These are phyloP conservation scores for Microdochium nivale DNA, from an alignment of 2,329 filamentous ascomycete species.

Conservation along the genomic window DNA sequence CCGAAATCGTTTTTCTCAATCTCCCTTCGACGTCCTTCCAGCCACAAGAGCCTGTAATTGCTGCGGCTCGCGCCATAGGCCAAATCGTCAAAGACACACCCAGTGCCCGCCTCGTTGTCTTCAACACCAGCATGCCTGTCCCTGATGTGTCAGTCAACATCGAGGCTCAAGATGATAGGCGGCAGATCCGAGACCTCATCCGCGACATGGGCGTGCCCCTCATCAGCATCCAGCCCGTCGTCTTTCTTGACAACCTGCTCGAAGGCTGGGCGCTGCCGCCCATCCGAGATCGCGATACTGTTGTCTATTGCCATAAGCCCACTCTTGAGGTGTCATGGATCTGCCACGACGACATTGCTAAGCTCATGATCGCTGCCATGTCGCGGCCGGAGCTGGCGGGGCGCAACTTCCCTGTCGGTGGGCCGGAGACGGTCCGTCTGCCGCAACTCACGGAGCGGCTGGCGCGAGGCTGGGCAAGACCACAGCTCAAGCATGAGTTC, in stretches of 20 bases:
- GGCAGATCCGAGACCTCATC: slow-evolving; percentile 20
- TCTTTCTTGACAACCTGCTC: slow-evolving; percentile 27
- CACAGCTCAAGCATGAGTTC: slow-evolving; percentile 18
- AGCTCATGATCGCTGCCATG: slow-evolving; percentile 26
- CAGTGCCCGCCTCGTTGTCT: slow-evolving; percentile 22
- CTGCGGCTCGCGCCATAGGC: slow-evolving; percentile 50
- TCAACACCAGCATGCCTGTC: slow-evolving; percentile 18
- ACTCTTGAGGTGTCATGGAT: slow-evolving; percentile 27
- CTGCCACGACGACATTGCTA: slow-evolving; percentile 27
- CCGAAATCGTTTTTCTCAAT: slow-evolving; percentile 15
- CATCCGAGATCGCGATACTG: slow-evolving; percentile 20
- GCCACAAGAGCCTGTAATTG: slow-evolving; percentile 32
- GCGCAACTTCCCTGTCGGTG: slow-evolving; percentile 23
- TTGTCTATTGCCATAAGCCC: slow-evolving; percentile 29
- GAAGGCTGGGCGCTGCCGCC: slow-evolving; percentile 28
- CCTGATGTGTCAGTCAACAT: slow-evolving; percentile 12
- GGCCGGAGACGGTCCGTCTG: slow-evolving; percentile 23
- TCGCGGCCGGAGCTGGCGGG: slow-evolving; percentile 21
- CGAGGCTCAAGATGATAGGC: slow-evolving; percentile 18
- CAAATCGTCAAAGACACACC: slow-evolving; percentile 47
- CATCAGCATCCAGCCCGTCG: slow-evolving; percentile 26
- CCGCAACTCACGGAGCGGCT: slow-evolving; percentile 22
- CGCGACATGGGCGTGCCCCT: slow-evolving; percentile 18
- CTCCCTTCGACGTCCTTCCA: slow-evolving; percentile 18
- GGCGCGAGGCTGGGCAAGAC: slow-evolving; percentile 18